These are phyloP conservation scores for Coemansia sp. DNA, from an alignment of 192 early-diverging fungal species.

Conservation along the genomic window DNA sequence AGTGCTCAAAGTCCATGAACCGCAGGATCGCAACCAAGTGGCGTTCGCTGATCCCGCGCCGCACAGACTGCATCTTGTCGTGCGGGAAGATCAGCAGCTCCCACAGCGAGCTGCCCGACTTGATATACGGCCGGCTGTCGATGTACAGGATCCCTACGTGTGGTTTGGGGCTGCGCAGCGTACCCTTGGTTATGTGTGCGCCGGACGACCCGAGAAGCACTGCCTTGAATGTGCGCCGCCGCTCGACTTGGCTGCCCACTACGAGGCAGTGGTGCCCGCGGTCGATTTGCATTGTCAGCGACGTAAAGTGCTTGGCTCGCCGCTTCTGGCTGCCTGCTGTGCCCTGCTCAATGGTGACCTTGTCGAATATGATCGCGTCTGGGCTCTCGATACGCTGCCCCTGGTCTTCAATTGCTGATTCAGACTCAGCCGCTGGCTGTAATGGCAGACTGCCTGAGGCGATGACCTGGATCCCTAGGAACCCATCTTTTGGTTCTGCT, in stretches of 20 bases:
- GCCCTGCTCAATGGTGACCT: constrained; percentile 6
- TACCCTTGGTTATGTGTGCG: constrained; percentile 9
- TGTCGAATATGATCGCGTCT: background rate
- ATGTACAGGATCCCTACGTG: constrained; percentile 11
- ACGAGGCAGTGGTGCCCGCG: constrained; percentile 38
- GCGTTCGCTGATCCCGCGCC: constrained; percentile 34
- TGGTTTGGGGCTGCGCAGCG: constrained; percentile 14
- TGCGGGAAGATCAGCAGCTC: constrained; percentile 47
- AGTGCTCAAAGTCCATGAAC: constrained; percentile 32
- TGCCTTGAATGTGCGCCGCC: constrained; percentile 19
- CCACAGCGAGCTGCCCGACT: constrained; percentile 45
- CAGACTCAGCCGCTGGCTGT: too few species aligned
- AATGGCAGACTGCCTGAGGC: background rate
- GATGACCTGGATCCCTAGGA: background rate
- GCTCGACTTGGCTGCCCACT: constrained; percentile 21
- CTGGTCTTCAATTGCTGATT: background rate
- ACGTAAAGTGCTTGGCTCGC: constrained; percentile 12
- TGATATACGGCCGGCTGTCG: constrained; percentile 19
- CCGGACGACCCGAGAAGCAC: constrained; percentile 14
- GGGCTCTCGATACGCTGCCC: background rate
- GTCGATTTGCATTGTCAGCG: constrained; percentile 25
- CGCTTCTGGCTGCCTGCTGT: constrained; percentile 7
- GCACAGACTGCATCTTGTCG: constrained; percentile 38
- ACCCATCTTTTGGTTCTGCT: background rate
- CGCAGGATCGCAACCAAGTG: constrained; percentile 32